phyloP scores from a whole-genome alignment of 257 asterid genomes.

The Solanum dulcamara region DNA sequence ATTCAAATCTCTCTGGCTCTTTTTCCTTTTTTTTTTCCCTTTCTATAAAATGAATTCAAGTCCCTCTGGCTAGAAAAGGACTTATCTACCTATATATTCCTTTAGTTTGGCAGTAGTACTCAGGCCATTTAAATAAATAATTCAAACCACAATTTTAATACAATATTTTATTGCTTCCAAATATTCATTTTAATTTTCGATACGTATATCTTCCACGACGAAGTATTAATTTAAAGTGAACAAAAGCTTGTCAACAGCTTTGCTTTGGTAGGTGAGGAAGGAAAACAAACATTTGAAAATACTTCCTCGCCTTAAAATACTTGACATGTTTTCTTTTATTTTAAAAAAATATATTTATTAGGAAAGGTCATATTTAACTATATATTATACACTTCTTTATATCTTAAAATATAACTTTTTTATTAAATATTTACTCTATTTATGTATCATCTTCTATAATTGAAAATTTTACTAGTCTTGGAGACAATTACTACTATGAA shows the following conservation, averaged over 20 bases:
- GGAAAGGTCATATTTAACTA: no score
- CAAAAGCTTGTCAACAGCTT: not conserved
- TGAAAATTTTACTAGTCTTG: no score
- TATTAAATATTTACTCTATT: not conserved
- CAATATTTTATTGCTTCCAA: not conserved
- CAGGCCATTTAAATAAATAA: not conserved
- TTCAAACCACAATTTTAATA: not conserved
- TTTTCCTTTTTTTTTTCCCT: not conserved
- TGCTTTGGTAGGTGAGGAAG: not conserved
- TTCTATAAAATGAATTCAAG: not conserved
- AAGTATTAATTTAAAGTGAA: not conserved
- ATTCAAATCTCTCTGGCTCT: not conserved
- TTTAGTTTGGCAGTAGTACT: not conserved
- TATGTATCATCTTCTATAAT: not conserved
- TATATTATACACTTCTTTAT: not conserved
- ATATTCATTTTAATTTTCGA: not conserved
- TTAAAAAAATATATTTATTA: no score
- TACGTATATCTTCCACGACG: not conserved
- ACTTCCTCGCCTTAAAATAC: not conserved
- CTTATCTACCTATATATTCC: not conserved
- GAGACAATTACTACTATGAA: no score
- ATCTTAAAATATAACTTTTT: accelerated
- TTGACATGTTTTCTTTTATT: not conserved
- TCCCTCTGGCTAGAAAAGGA: not conserved
- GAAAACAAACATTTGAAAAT: not conserved